Evolutionary conservation across 1,284 basidiomycete species (phyloP), one percentile per base, ranked within the genome.

Genomic region (Mrakiaceae sp.): DNA sequence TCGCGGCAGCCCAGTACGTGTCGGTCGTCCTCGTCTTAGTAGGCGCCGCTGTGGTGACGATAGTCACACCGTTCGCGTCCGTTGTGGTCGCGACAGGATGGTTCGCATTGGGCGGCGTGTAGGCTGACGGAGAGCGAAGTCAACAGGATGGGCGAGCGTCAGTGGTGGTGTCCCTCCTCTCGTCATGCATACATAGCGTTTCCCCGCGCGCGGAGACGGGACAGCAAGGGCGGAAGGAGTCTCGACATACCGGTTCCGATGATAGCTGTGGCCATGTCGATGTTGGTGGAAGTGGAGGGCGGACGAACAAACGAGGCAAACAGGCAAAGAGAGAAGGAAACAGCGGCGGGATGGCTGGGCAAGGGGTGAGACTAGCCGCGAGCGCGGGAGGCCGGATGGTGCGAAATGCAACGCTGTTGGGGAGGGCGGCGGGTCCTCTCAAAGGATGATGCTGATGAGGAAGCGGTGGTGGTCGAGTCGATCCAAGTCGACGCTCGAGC

Each of bases 1-100:
- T 58, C 42, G 65, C 65, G 12, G 65, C 64, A 6, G 46, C 44
- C 54, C 64, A 62, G 49, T 57, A 47, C 3, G 64, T 64, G 46
- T 63, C 61, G 46, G 46, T 55, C 7, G n/a, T 54, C 12, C 53
- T 57, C 16, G 16, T 48, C 8, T 12, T 60, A 3, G 59, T 60
- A 39, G 59, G 27, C 52, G 52, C 11, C 42, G 52, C 12, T 11
- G 52, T 16, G 6, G 7, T 54, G 52, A 54, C 27, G 27, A 27
- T 27, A 2, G 27, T 27, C 27, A 27, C 27, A 27, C 27, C 14
- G 10, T 43, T 12, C 3, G 51, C 59, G 27, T n/a, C 43, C 12
- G 52, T 48, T 4, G 27, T 44, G 14, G 49, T 42, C n/a, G 27
- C 14, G 8, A 39, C 49, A 46, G 14, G 47, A 16, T 27, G n/a